Percentiles rank a stretch among this genome's conserved stretches.
phyloP scores from a whole-genome alignment of 208 protist species.

The Leishmania tropica region DNA sequence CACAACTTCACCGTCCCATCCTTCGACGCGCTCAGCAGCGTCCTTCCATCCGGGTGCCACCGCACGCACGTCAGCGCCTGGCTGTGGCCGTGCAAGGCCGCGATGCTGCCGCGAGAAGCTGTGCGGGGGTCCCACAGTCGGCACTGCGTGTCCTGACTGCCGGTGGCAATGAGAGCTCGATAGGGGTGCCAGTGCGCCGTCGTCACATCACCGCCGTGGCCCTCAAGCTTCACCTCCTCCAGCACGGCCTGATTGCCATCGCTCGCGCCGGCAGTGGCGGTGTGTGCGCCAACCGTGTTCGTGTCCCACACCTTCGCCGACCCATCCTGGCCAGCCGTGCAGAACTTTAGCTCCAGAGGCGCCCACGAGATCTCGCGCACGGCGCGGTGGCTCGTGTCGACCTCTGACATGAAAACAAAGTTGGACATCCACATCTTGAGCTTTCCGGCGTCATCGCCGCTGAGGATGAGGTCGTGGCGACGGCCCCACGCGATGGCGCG shows the following conservation, averaged over 20 bases:
- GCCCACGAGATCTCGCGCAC: constrained; percentile 82
- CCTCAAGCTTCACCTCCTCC: constrained; percentile 88
- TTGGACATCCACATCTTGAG: constrained; percentile 88
- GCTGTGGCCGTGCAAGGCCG: constrained; percentile 80
- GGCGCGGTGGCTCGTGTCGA: constrained; percentile 80
- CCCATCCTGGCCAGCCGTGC: constrained; percentile 83
- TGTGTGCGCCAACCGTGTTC: constrained; percentile 47
- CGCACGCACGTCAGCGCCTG: constrained; percentile 79
- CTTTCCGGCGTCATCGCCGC: constrained; percentile 80
- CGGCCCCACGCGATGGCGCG: constrained; percentile 81
- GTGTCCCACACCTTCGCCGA: constrained; percentile 88
- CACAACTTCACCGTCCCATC: constrained; percentile 84
- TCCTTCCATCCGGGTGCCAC: constrained; percentile 82
- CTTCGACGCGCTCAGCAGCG: constrained; percentile 79
- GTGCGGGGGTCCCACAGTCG: constrained; percentile 89
- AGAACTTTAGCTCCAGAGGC: constrained; percentile 84
- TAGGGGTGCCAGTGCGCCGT: constrained; percentile 87
- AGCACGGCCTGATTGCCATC: constrained; percentile 13
- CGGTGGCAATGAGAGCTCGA: constrained; percentile 80
- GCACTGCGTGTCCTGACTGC: constrained; percentile 86
- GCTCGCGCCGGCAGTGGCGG: constrained; percentile 7
- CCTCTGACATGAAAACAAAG: constrained; percentile 77
- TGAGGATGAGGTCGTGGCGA: constrained; percentile 82
- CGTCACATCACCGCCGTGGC: constrained; percentile 89
- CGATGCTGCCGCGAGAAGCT: constrained; percentile 72